Evolutionary conservation across 2,329 filamentous ascomycete genomes (phyloP), one percentile per base, ranked within the genome.

Genomic region (Ilyonectria mors-panacis): DNA sequence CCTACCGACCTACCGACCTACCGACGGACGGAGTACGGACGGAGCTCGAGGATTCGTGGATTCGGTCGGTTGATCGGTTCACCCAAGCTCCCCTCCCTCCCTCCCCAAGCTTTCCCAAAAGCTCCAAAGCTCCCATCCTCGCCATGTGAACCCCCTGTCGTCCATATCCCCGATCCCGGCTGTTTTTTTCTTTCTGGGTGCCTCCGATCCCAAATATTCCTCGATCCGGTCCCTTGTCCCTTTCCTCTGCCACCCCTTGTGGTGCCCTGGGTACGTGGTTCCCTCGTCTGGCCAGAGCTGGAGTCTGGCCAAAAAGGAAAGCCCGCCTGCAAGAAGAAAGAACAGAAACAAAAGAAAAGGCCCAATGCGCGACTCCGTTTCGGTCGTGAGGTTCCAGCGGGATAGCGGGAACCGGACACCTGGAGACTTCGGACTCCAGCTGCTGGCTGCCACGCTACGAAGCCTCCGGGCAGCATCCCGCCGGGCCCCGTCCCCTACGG

Each of bases 401-500:
- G 13, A 13, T 42, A n/a, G 39, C 39, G 15, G 15, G 17, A n/a
- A n/a, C 17, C 15, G 39, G n/a, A 33, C 30, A 7, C 30, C 30
- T 33, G 12, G 8, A 12, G 30, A 12, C 30, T 5, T 48, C 44
- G 44, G n/a, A 51, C 39, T 42, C 39, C 39, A 42, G n/a, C 65
- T 62, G 66, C 63, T 69, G 45, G 50, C 44, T 67, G 39, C 60
- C 56, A 50, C 42, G 17, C 17, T 44, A 50, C 56, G 23, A 48
- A 48, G 45, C 50, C 59, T 26, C 55, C 72, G 67, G 71, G 65
- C 59, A 68, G 54, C 50, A 65, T 45, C 65, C 53, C 59, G 54
- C 33, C 44, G 55, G 26, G 51, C 64, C 66, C 72, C 69, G 66
- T 63, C 62, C 72, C 69, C 60, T 65, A 63, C 53, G 50, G 51